Conservation (phyloP, 164 flowering plant species). For the Cinnamomum micranthum region DNA sequence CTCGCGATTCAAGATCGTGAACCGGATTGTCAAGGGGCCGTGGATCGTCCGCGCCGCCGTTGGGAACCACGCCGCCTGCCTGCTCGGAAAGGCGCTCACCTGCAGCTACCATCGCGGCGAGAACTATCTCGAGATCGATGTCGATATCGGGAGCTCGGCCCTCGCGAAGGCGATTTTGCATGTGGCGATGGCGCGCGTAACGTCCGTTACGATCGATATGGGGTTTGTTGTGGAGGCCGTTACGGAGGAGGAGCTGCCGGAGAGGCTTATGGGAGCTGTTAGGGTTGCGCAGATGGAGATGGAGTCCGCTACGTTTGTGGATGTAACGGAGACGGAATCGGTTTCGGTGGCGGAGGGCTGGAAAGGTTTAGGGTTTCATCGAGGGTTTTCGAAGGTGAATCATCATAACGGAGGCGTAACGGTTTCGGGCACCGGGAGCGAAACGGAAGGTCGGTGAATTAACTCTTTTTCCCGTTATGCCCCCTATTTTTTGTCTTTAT, state of each 20-base stretch:
- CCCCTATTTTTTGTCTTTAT: not conserved
- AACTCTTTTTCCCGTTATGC: not conserved
- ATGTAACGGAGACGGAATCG: constrained; percentile 13
- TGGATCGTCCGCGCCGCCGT: constrained; percentile 83
- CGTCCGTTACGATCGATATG: constrained; percentile 80
- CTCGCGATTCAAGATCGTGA: constrained; percentile 79
- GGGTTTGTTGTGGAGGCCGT: constrained; percentile 85
- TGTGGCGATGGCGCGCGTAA: constrained; percentile 72
- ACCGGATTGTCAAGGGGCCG: constrained; percentile 86
- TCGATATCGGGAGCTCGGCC: constrained; percentile 75
- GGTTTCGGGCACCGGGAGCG: not conserved
- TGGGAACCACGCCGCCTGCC: constrained; percentile 75
- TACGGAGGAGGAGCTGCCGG: constrained; percentile 25
- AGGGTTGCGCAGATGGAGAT: constrained; percentile 39
- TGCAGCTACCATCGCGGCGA: constrained; percentile 61
- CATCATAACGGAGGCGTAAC: constrained; percentile 20
- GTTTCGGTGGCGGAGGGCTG: not conserved
- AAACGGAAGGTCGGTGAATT: not conserved
- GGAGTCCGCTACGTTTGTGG: constrained; percentile 58
- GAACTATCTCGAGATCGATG: constrained; percentile 82
- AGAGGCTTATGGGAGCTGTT: not conserved
- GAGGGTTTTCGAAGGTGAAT: constrained; percentile 42
- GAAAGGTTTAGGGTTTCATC: constrained; percentile 22
- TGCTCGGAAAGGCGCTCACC: constrained; percentile 74
- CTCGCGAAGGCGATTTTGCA: constrained; percentile 69